These are phyloP conservation scores for Fusarium domesticum DNA, from an alignment of 2,329 filamentous ascomycete genomes.

Conservation along the genomic window DNA sequence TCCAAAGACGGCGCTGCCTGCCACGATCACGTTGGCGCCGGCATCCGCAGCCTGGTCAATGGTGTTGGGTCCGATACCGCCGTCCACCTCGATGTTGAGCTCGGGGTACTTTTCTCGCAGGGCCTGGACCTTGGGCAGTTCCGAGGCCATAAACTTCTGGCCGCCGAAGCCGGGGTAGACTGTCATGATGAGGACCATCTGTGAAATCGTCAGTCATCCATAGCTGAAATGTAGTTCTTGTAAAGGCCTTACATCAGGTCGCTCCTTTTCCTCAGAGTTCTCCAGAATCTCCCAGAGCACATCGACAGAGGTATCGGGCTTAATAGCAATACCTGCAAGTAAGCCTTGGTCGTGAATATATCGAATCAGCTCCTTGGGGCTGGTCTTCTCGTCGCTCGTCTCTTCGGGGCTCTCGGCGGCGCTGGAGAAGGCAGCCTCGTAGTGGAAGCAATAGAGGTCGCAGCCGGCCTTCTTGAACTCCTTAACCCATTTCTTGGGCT, in stretches of 20 bases:
- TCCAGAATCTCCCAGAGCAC: slow-evolving; percentile 91
- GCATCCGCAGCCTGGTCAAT: slow-evolving; percentile 94
- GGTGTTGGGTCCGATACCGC: slow-evolving; percentile 81
- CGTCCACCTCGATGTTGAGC: slow-evolving; percentile 96
- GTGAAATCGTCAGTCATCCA: slow-evolving; percentile 11
- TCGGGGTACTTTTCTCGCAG: slow-evolving; percentile 83
- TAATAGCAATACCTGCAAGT: slow-evolving; percentile 91
- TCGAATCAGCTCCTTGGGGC: slow-evolving; percentile 76
- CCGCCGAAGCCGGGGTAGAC: slow-evolving; percentile 96
- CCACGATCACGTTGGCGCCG: slow-evolving; percentile 96
- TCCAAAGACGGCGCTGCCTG: slow-evolving; percentile 92
- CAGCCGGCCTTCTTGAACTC: slow-evolving; percentile 92
- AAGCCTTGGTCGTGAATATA: slow-evolving; percentile 89
- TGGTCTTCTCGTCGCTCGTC: slow-evolving; percentile 68
- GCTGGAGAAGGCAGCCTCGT: slow-evolving; percentile 89
- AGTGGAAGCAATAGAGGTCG: slow-evolving; percentile 99
- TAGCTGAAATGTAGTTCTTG: neutral
- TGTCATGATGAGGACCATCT: slow-evolving; percentile 99
- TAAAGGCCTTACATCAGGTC: slow-evolving; percentile 72
- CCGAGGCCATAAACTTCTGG: slow-evolving; percentile 96
- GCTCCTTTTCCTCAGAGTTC: slow-evolving; percentile 66
- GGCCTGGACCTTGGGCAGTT: slow-evolving; percentile 88
- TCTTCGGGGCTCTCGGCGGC: slow-evolving; percentile 77
- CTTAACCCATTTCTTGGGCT: slow-evolving; percentile 98
- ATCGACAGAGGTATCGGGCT: slow-evolving; percentile 86